Conservation (phyloP, 2,329 filamentous ascomycete genomes). For the Atkinsonella hypoxylon region DNA sequence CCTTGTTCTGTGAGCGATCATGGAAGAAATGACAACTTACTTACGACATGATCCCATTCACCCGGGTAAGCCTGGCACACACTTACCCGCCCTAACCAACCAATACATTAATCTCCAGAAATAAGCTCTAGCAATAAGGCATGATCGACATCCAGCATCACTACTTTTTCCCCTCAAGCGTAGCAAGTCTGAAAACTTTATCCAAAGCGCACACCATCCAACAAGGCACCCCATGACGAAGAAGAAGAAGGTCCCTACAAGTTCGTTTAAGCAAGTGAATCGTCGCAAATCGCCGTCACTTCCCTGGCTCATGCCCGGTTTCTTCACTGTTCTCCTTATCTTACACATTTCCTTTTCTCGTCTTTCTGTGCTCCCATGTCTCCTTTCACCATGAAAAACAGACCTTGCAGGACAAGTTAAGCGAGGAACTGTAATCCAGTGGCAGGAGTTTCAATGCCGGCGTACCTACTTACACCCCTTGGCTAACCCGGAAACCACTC, state of each 20-base stretch:
- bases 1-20: too few relatives aligned
- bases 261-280: background rate
- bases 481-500: too few relatives aligned
- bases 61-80: background rate
- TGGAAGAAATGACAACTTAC: background rate
- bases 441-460: too few relatives aligned
- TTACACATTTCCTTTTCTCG: background rate
- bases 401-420: too few relatives aligned
- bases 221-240: background rate
- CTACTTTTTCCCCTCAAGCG: background rate
- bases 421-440: too few relatives aligned
- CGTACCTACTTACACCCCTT: too few relatives aligned
- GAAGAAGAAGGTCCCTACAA: background rate
- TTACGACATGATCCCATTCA: background rate
- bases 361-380: background rate
- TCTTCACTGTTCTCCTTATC: background rate
- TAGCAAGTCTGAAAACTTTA: too few relatives aligned
- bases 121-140: background rate
- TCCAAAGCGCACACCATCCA: background rate
- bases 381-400: too few relatives aligned
- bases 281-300: background rate
- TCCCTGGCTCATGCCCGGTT: background rate
- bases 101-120: background rate
- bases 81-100: background rate
- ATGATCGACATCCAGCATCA: background rate